phyloP scores from a whole-genome alignment of 2,329 filamentous ascomycete species.

The Fusarium tricinctum region DNA sequence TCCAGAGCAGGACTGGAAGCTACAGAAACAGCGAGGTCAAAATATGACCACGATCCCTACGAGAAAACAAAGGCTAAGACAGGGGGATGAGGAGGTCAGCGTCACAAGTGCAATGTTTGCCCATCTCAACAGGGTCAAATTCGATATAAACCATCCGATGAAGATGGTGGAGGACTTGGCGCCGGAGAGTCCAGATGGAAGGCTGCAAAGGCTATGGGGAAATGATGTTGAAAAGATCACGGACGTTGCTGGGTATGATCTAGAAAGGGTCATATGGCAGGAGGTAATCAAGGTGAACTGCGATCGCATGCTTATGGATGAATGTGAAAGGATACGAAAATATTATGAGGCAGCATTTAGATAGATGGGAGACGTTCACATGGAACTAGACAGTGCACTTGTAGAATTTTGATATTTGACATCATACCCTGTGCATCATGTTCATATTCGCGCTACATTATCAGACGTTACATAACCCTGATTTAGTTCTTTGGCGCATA shows the following conservation, averaged over 20 bases:
- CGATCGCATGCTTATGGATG: conserved; percentile 28
- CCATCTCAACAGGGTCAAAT: conserved; percentile 46
- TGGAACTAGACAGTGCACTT: neutral
- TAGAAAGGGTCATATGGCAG: conserved; percentile 46
- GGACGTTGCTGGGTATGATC: conserved; percentile 39
- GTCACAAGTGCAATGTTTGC: conserved; percentile 44
- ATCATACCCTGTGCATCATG: neutral
- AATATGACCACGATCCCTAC: neutral
- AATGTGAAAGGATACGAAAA: conserved; percentile 43
- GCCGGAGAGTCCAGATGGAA: conserved; percentile 21
- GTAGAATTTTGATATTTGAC: neutral
- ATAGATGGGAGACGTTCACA: conserved; percentile 4
- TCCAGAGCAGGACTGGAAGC: conserved; percentile 43
- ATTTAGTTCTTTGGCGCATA: conserved; percentile 48
- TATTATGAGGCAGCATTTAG: conserved; percentile 43
- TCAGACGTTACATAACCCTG: neutral
- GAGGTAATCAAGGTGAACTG: conserved; percentile 45
- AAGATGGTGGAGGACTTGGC: conserved; percentile 19
- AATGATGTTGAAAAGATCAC: conserved; percentile 28
- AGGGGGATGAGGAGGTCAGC: neutral
- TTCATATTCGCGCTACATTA: neutral
- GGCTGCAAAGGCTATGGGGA: conserved; percentile 39
- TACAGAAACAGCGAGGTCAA: neutral
- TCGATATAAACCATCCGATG: conserved; percentile 37
- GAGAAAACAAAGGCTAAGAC: neutral